Evolutionary conservation across 352 stramenopile genomes (phyloP).

Genomic region (Globisporangium apiculatum): DNA sequence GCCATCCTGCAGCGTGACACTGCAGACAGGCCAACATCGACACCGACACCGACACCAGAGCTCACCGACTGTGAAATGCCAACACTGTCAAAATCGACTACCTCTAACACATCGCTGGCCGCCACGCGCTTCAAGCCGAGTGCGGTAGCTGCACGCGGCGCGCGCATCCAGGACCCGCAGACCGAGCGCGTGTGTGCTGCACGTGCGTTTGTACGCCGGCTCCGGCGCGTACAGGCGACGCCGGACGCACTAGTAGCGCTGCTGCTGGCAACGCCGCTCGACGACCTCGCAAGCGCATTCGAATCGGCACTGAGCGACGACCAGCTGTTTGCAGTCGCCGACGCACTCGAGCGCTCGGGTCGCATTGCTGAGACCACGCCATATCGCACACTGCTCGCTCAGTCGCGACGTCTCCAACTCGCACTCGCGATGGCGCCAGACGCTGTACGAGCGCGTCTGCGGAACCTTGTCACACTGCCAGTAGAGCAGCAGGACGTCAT

Average conservation of each 20-base stretch:
- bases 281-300: conserved; percentile 1
- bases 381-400: neutral
- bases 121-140: too few relatives aligned
- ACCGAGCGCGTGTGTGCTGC: conserved; percentile 3
- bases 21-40: neutral
- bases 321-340: conserved; percentile 8
- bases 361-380: neutral
- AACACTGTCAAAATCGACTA: too few relatives aligned
- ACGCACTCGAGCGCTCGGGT: neutral
- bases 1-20: conserved; percentile 12
- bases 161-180: conserved; percentile 1
- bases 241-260: neutral
- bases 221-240: conserved; percentile 2
- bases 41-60: neutral
- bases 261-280: conserved; percentile 3
- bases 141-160: too few relatives aligned
- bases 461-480: neutral
- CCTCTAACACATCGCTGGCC: too few relatives aligned
- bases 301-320: conserved; percentile 8
- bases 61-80: too few relatives aligned
- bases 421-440: conserved; percentile 7
- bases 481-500: too few relatives aligned
- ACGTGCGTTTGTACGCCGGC: conserved; percentile 8
- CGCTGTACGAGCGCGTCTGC: neutral
- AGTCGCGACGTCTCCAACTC: conserved; percentile 5